These are phyloP conservation scores for Sphagnum fallax DNA, from an alignment of 228 moss, liverwort and hornwort species.

Conservation along the genomic window DNA sequence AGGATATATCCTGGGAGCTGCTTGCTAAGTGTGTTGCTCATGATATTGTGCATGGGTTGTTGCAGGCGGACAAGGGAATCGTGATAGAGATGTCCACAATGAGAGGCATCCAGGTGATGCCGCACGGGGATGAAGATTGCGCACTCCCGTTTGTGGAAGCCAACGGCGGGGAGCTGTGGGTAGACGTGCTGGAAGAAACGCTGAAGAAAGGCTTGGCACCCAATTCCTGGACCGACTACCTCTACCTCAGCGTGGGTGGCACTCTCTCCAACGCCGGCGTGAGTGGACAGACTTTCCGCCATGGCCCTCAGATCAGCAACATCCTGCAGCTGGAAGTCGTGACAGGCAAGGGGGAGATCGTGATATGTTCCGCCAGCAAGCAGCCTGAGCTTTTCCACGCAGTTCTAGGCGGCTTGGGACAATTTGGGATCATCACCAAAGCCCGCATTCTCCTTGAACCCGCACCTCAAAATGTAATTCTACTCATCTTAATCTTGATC, in stretches of 20 bases:
- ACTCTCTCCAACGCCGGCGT: slow-evolving; percentile 90
- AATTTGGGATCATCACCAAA: slow-evolving; percentile 85
- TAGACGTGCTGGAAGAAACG: slow-evolving; percentile 58
- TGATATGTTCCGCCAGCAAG: slow-evolving; percentile 46
- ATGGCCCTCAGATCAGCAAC: slow-evolving; percentile 86
- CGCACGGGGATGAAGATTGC: slow-evolving; percentile 16
- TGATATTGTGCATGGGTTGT: background rate
- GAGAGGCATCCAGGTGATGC: slow-evolving; percentile 31
- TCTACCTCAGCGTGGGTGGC: slow-evolving; percentile 81
- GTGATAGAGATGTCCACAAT: slow-evolving; percentile 43
- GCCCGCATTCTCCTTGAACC: slow-evolving; percentile 60
- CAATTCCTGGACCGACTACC: slow-evolving; percentile 82
- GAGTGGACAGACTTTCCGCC: slow-evolving; percentile 79
- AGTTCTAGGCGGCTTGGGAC: slow-evolving; percentile 70
- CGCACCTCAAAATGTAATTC: slow-evolving; percentile 39
- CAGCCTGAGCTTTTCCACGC: slow-evolving; percentile 67
- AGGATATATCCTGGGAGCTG: no score
- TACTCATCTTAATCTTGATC: no score
- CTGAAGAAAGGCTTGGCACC: slow-evolving; percentile 61
- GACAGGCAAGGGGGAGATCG: slow-evolving; percentile 59
- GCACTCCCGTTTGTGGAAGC: slow-evolving; percentile 54
- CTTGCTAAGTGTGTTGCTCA: no score
- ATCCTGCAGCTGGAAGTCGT: slow-evolving; percentile 71
- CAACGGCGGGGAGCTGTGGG: slow-evolving; percentile 69
- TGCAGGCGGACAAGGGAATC: slow-evolving; percentile 37